Percentiles rank a stretch among this genome's conserved stretches.
These are phyloP conservation scores for Penicillium canariense DNA, from an alignment of 495 filamentous ascomycete genomes.

Conservation along the genomic window DNA sequence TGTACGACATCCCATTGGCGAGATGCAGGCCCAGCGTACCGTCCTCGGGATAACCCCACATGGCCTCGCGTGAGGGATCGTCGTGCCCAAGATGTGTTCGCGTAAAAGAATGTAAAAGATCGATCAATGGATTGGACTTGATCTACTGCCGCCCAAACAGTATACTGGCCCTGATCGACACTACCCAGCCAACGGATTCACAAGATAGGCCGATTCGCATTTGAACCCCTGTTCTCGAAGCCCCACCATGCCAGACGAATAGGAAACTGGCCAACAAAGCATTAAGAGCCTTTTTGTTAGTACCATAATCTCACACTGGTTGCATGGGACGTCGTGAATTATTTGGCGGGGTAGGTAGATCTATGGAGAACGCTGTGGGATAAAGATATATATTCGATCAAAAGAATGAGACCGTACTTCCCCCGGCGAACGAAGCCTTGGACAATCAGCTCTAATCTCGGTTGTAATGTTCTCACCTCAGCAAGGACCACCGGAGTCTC, in stretches of 20 bases:
- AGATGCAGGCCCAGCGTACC: neutral
- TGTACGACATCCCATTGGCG: constrained; percentile 8
- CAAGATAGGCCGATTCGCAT: neutral
- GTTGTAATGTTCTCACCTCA: neutral
- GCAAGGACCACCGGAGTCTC: constrained; percentile 11
- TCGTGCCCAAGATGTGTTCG: neutral
- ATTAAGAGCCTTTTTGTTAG: too few species aligned
- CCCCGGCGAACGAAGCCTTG: neutral
- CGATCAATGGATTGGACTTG: neutral
- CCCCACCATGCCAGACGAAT: too few species aligned
- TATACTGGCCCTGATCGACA: neutral
- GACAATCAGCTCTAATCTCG: neutral
- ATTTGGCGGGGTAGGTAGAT: too few species aligned
- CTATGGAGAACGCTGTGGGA: too few species aligned
- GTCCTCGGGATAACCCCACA: constrained; percentile 8
- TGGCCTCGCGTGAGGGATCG: constrained; percentile 10
- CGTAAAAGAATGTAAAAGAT: neutral
- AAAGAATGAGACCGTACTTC: neutral
- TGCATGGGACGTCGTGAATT: too few species aligned
- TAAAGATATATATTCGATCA: too few species aligned
- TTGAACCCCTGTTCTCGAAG: too few species aligned
- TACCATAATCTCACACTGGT: too few species aligned
- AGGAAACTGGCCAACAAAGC: too few species aligned
- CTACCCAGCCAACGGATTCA: too few species aligned
- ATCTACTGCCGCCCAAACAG: neutral